Percentiles rank a stretch among this genome's conserved stretches.
Evolutionary conservation across 345 rosid species (phyloP).

Genomic region (Schrenkiella parvula): DNA sequence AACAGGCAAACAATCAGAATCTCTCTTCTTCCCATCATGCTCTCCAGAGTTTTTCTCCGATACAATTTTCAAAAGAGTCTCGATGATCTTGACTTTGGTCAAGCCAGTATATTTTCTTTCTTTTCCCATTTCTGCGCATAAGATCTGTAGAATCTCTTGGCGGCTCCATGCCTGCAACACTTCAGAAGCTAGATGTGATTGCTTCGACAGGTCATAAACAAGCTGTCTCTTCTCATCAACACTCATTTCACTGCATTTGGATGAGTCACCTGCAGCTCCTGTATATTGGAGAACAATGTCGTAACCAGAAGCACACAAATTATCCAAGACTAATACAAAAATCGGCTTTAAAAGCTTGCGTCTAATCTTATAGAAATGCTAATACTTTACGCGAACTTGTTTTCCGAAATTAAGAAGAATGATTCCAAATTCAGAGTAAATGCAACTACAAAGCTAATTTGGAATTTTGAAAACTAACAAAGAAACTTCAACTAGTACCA

Average conservation of each 20-base stretch:
- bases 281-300: not conserved
- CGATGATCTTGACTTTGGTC: conserved; percentile 68
- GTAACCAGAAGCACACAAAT: not conserved
- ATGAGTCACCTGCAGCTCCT: conserved; percentile 42
- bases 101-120: conserved; percentile 71
- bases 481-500: conserved; percentile 10
- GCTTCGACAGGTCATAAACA: conserved; percentile 53
- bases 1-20: conserved; percentile 25
- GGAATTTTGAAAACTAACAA: not conserved
- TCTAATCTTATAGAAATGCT: conserved; percentile 1
- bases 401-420: not conserved
- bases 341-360: not conserved
- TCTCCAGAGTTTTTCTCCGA: conserved; percentile 47
- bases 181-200: conserved; percentile 55
- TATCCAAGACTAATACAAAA: not conserved
- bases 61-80: conserved; percentile 63
- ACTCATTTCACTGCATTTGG: conserved; percentile 56
- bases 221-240: conserved; percentile 68
- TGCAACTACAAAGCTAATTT: not conserved
- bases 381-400: conserved; percentile 1
- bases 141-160: conserved; percentile 71
- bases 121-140: conserved; percentile 85
- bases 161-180: conserved; percentile 70
- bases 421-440: not conserved
- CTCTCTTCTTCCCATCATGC: conserved; percentile 39